These are phyloP conservation scores for Tulasnella sp. DNA, from an alignment of 768 basidiomycete genomes.

Conservation along the genomic window DNA sequence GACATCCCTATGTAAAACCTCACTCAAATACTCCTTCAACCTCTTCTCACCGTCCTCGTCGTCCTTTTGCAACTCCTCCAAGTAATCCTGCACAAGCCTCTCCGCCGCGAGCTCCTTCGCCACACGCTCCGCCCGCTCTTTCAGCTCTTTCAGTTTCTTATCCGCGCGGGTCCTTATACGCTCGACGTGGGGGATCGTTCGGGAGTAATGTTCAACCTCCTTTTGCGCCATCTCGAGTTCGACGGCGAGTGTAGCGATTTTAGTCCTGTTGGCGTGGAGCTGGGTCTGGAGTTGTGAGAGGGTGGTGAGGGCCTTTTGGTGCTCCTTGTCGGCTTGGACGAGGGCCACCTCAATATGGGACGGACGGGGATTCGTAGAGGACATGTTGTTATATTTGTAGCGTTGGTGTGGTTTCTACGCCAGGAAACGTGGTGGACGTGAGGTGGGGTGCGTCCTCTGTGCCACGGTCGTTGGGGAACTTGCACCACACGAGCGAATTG, in stretches of 20 bases:
- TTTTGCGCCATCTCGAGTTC: conserved; percentile 2
- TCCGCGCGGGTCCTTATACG: neutral
- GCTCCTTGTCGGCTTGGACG: neutral
- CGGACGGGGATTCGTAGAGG: no score
- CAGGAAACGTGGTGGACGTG: no score
- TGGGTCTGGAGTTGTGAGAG: neutral
- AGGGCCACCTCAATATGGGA: neutral
- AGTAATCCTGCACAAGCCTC: conserved; percentile 4
- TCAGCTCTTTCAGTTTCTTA: neutral
- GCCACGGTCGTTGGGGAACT: no score
- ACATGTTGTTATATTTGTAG: no score
- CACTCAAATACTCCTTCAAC: conserved; percentile 13
- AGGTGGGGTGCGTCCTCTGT: no score
- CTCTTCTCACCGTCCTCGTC: conserved; percentile 6
- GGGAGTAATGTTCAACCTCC: conserved; percentile 3
- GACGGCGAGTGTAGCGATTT: conserved; percentile 7
- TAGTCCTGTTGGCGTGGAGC: neutral
- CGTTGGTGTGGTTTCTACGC: no score
- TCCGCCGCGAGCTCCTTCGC: conserved; percentile 7
- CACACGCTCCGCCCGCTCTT: conserved; percentile 4
- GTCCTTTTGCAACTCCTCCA: conserved; percentile 9
- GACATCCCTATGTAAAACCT: neutral
- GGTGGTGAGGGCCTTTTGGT: neutral
- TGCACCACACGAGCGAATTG: no score
- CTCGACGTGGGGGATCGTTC: neutral